Base-by-base conservation (phyloP, 805 yeast genomes). In the Wickerhamomyces rabaulensis region DNA sequence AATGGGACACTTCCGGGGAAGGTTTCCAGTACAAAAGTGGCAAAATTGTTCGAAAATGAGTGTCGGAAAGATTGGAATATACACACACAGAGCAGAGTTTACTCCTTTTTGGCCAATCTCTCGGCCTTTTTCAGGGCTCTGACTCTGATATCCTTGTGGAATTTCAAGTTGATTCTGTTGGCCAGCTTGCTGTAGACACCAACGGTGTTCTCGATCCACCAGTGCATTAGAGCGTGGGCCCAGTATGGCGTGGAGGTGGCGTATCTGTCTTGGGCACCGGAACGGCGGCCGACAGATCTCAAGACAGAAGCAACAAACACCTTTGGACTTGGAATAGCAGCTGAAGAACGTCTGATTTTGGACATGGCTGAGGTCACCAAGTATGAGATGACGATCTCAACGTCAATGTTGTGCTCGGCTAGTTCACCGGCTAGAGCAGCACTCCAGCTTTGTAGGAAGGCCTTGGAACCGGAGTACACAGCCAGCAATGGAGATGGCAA, bases 331-430 rank as follows among this genome's bases (percentile, higher is more conserved):
- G 99, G 99, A 59, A 91, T 87, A 56, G 81, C 57, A 31, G 74
- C 63, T 20, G 95, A 84, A 10, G 94, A 63, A 60, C 84, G 81
- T 68, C 83, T 84, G 60, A 94, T 80, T 74, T 94, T 94, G 40
- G 97, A 91, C 97, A 94, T 90, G 51, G 95, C 87, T 29, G 96
- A 86, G 6, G 97, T 85, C 37, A 94, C 98, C 57, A 94, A 74
- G 67, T 94, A 94, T 9, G 97, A 87, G 40, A 91, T 65, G 26
- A 87, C 82, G 39, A 89, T 70, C 67, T 92, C 90, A 47, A 89
- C 97, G 61, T 94, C 99, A 53, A 94, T 76, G 20, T 82, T 79
- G 44, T 76, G 64, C 0, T 78, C 66, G 44, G 74, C 70, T 59
- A 94, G 74, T 67, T 94, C 99, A 31, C 91, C 90, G 16, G 96